These are phyloP conservation scores for Cryphonectria naterciae DNA, from an alignment of 2,329 filamentous ascomycete species.

Conservation along the genomic window DNA sequence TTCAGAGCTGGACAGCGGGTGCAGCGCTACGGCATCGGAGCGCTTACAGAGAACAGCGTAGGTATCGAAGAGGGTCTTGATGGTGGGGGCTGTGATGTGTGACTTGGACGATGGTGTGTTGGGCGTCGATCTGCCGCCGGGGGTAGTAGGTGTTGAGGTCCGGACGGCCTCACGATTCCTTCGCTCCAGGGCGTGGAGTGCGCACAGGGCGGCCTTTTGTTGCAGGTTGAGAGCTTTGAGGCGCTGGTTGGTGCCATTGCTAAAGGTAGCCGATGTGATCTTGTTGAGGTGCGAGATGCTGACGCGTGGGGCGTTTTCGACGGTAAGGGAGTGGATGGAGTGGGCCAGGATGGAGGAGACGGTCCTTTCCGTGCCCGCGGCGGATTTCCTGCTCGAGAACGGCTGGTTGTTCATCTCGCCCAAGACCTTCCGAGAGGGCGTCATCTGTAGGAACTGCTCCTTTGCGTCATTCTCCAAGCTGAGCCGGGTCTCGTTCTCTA, in stretches of 20 bases:
- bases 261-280: conserved; percentile 86
- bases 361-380: conserved; percentile 41
- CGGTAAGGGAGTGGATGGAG: conserved; percentile 66
- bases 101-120: conserved; percentile 63
- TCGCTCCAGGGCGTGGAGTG: conserved; percentile 84
- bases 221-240: conserved; percentile 90
- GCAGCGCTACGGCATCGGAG: conserved; percentile 74
- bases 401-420: conserved; percentile 81
- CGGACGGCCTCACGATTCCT: conserved; percentile 60
- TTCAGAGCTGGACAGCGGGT: conserved; percentile 87
- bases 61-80: conserved; percentile 82
- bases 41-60: conserved; percentile 83
- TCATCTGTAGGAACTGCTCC: conserved; percentile 61
- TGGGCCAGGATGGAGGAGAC: conserved; percentile 53
- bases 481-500: conserved; percentile 81
- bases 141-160: conserved; percentile 41
- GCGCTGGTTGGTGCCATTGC: conserved; percentile 83
- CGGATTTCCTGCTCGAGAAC: conserved; percentile 47
- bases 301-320: conserved; percentile 82
- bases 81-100: conserved; percentile 69
- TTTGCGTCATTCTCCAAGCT: conserved; percentile 69
- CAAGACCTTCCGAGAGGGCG: conserved; percentile 75
- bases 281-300: conserved; percentile 90
- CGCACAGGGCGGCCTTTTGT: conserved; percentile 92
- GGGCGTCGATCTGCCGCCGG: conserved; percentile 12